phyloP scores from a whole-genome alignment of 2,329 filamentous ascomycete species.

The Hymenoscyphus infarciens region DNA sequence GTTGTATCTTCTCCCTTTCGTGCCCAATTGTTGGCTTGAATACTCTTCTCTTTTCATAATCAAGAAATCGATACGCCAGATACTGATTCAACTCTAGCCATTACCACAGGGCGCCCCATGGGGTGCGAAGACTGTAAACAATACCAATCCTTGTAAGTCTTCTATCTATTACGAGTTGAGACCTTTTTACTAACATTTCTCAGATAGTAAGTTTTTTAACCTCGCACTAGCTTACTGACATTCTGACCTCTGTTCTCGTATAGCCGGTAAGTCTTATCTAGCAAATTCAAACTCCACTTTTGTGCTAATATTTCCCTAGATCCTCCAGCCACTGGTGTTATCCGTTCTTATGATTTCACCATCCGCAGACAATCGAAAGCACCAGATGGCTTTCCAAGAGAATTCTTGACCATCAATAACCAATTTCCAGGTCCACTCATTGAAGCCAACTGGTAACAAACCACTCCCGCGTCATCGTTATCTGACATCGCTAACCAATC shows the following conservation, averaged over 20 bases:
- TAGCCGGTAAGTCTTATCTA: conserved; percentile 3
- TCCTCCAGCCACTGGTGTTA: conserved; percentile 33
- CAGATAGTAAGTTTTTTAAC: conserved; percentile 14
- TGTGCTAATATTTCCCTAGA: neutral
- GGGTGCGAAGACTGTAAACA: conserved; percentile 42
- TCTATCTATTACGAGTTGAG: neutral
- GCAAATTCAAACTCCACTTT: neutral
- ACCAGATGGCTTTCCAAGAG: conserved; percentile 42
- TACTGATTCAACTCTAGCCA: conserved; percentile 34
- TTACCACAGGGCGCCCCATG: conserved; percentile 50
- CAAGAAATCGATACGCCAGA: no score
- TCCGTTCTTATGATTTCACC: conserved; percentile 34
- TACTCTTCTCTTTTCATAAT: neutral
- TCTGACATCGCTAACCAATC: neutral
- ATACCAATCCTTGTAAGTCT: conserved; percentile 36
- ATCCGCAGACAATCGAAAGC: conserved; percentile 29
- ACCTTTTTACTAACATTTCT: neutral
- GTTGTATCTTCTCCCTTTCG: neutral
- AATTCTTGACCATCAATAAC: conserved; percentile 47
- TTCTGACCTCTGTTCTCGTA: neutral
- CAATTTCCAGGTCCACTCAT: conserved; percentile 36
- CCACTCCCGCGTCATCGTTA: neutral
- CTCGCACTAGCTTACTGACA: neutral
- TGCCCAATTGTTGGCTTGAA: neutral
- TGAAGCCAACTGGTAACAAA: conserved; percentile 35